Evolutionary conservation across 257 asterid genomes (phyloP), one percentile per base, ranked within the genome.

Genomic region (Leonotis leonurus): DNA sequence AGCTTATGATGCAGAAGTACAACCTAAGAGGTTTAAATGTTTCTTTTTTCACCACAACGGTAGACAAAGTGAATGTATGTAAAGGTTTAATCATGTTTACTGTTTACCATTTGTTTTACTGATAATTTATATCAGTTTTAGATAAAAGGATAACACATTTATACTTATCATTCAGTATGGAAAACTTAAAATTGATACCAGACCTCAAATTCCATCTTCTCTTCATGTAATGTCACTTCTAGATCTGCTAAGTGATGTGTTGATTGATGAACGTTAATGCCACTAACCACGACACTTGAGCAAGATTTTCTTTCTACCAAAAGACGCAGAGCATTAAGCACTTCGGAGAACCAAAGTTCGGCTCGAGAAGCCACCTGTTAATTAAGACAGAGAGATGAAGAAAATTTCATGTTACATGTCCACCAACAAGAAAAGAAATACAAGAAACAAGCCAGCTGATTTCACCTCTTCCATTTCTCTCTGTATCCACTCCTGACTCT

Each of bases 201-300:
- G 52, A 86, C 96, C 92, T 86, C 90, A 74, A 88, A 86, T 74
- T 91, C 98, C 36, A 66, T 69, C 76, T 84, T 91, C 83, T 84
- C 98, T 69, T 80, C 82, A 76, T 84, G 90, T 68, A 88, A 71
- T 74, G 81, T 78, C 65, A 65, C 83, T 79, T 88, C 95, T 52
- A 92, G 76, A 67, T 80, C 89, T 57, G 81, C 70, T 26, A 88
- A 49, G 56, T 84, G 90, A 56, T 75, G 78, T 44, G 84, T 74
- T 44, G 88, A 65, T 65, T 81, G 84, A 61, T 79, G 60, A 58
- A 75, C 35, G 37, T 77, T 83, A 43, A 43, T 32, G 53, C 76
- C 66, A 68, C 65, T 52, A 44, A 59, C 37, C 25, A 40, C 66
- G 60, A 49, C 57, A 54, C 63, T 65, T 8, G 72, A 41, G 61